A percentile compares a stretch with the other conserved stretches of the same genome.
Conservation (phyloP, 257 asterid species). For the Fraxinus excelsior region DNA sequence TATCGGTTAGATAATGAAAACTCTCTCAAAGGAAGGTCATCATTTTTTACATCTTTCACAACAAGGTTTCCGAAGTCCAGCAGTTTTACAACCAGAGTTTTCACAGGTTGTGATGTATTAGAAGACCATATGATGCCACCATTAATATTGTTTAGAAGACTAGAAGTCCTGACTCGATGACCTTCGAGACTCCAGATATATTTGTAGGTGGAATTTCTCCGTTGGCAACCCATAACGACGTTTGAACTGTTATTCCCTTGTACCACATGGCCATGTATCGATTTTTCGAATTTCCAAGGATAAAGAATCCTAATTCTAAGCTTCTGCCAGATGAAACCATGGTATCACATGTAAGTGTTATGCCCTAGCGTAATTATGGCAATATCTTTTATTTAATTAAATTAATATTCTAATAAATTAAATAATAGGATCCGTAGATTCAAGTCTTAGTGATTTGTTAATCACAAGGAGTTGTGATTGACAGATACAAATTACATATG, state of each 20-base stretch:
- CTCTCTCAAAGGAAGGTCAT: slow-evolving; percentile 30
- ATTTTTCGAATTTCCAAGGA: not conserved
- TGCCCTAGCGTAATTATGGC: no score
- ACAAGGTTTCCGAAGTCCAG: slow-evolving; percentile 38
- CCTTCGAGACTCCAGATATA: not conserved
- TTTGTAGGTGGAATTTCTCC: slow-evolving; percentile 14
- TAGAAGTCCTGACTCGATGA: slow-evolving; percentile 1
- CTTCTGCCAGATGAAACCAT: no score
- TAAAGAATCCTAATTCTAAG: no score
- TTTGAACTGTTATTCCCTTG: not conserved
- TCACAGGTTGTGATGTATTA: not conserved
- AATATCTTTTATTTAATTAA: no score
- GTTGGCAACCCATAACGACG: slow-evolving; percentile 22
- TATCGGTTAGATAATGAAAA: slow-evolving; percentile 33
- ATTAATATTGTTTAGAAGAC: slow-evolving; percentile 9
- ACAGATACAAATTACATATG: no score
- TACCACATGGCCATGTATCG: slow-evolving; percentile 19
- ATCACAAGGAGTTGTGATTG: no score
- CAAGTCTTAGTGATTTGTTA: no score
- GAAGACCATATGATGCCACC: slow-evolving; percentile 19
- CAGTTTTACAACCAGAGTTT: not conserved
- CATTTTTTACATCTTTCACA: slow-evolving; percentile 21
- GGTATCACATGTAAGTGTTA: no score
- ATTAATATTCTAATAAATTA: no score
- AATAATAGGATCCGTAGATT: no score